These are phyloP conservation scores for Atkinsonella hypoxylon DNA, from an alignment of 2,329 filamentous ascomycete genomes.

Conservation along the genomic window DNA sequence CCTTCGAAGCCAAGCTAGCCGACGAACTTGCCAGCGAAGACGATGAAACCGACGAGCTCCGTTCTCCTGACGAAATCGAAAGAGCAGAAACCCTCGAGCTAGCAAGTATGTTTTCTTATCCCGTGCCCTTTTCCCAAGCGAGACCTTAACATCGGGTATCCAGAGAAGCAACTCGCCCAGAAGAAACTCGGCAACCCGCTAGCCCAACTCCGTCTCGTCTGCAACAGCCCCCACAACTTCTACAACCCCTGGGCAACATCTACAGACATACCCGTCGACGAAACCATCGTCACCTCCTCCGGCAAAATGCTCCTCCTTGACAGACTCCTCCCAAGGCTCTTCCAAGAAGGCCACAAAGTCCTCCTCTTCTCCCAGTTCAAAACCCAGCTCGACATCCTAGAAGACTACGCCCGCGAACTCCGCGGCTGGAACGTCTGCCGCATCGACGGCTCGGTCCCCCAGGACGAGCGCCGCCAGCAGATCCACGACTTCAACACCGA, in stretches of 20 bases:
- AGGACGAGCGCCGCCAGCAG: constrained; percentile 56
- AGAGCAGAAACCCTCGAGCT: constrained; percentile 57
- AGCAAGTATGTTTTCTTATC: constrained; percentile 48
- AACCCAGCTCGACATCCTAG: constrained; percentile 79
- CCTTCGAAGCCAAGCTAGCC: constrained; percentile 71
- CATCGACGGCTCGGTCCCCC: constrained; percentile 79
- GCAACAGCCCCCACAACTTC: constrained; percentile 92
- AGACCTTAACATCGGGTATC: constrained; percentile 13
- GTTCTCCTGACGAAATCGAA: constrained; percentile 49
- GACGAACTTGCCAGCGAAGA: constrained; percentile 38
- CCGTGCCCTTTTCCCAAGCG: too few relatives aligned
- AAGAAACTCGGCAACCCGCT: constrained; percentile 92
- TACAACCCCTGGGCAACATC: constrained; percentile 75
- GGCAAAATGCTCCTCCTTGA: constrained; percentile 96
- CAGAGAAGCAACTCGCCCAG: constrained; percentile 69
- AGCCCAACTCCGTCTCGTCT: constrained; percentile 83
- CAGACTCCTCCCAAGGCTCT: constrained; percentile 64
- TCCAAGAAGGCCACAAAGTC: constrained; percentile 71
- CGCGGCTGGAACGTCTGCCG: constrained; percentile 73
- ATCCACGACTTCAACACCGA: constrained; percentile 64
- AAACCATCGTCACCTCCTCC: constrained; percentile 72
- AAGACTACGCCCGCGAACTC: constrained; percentile 70
- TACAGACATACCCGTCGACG: constrained; percentile 52
- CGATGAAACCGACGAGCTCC: constrained; percentile 19
- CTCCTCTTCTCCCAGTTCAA: constrained; percentile 97